Conservation (phyloP, 768 basidiomycete species). For the Lactarius vividus region DNA sequence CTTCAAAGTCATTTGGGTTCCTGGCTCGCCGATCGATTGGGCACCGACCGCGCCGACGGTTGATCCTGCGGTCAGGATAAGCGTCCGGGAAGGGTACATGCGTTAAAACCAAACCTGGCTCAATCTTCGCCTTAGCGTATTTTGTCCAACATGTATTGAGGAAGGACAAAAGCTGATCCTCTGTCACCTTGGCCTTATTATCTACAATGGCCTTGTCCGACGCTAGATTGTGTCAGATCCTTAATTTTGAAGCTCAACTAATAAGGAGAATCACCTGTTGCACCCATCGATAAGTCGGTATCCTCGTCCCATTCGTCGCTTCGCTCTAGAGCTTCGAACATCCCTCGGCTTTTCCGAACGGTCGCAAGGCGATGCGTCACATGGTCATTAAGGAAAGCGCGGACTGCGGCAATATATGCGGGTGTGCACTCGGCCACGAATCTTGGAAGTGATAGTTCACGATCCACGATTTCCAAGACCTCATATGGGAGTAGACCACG, state of each 20-base stretch:
- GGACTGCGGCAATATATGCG: constrained; percentile 65
- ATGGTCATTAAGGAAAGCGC: constrained; percentile 64
- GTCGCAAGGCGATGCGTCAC: constrained; percentile 65
- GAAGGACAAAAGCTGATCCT: constrained; percentile 74
- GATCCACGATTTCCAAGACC: constrained; percentile 69
- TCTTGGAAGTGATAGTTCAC: constrained; percentile 52
- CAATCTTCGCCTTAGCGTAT: constrained; percentile 94
- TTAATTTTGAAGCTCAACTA: background rate
- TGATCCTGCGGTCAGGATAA: constrained; percentile 56
- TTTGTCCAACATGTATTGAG: constrained; percentile 86
- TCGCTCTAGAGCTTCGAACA: constrained; percentile 79
- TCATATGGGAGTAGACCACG: constrained; percentile 82
- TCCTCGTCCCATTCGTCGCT: constrained; percentile 74
- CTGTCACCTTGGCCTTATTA: constrained; percentile 87
- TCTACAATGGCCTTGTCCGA: constrained; percentile 76
- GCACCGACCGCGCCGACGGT: constrained; percentile 99
- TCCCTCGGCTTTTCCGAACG: constrained; percentile 67
- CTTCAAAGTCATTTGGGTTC: constrained; percentile 99
- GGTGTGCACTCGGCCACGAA: constrained; percentile 71
- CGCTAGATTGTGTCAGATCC: constrained; percentile 37
- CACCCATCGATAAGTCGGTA: constrained; percentile 74
- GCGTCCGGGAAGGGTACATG: background rate
- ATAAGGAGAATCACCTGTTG: constrained; percentile 47
- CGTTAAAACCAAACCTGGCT: constrained; percentile 61
- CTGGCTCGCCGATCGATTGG: constrained; percentile 98